Conservation (phyloP, 2,329 filamentous ascomycete genomes). For the Tolypocladium pustulatum region DNA sequence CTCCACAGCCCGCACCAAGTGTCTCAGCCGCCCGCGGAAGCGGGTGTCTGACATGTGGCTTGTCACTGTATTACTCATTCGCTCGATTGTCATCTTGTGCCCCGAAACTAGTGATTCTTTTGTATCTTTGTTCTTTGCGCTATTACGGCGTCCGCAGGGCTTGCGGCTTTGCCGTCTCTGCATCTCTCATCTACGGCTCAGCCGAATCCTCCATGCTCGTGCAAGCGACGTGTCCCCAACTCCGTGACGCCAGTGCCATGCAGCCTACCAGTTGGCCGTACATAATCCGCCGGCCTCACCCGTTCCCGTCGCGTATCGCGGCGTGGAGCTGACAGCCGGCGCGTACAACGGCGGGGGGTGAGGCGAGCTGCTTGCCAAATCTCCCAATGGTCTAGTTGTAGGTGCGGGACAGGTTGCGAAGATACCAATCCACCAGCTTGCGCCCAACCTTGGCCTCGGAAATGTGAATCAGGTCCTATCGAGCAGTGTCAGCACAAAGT, state of each 20-base stretch:
- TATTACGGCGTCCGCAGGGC: background rate
- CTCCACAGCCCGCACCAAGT: background rate
- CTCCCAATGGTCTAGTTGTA: constrained; percentile 46
- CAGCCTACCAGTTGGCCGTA: constrained; percentile 21
- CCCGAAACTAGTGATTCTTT: background rate
- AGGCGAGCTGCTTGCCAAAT: background rate
- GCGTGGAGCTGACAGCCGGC: background rate
- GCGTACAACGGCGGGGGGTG: background rate
- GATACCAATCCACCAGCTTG: constrained; percentile 97
- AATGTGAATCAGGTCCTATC: constrained; percentile 89
- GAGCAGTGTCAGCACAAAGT: constrained; percentile 10
- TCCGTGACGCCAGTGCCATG: constrained; percentile 32
- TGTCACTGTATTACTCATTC: background rate
- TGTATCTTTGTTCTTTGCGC: background rate
- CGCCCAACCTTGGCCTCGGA: constrained; percentile 97
- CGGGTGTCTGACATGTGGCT: background rate
- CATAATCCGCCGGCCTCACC: constrained; percentile 9
- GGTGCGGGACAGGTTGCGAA: constrained; percentile 89
- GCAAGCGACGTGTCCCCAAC: constrained; percentile 19
- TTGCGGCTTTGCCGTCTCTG: background rate
- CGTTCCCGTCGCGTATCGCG: constrained; percentile 8
- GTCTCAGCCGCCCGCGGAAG: background rate
- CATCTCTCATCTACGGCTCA: background rate
- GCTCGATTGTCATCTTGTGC: background rate
- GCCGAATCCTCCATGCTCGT: background rate